Percentiles rank a stretch among this genome's conserved stretches.
phyloP scores from a whole-genome alignment of 768 basidiomycete genomes.

The Lactarius psammicola region DNA sequence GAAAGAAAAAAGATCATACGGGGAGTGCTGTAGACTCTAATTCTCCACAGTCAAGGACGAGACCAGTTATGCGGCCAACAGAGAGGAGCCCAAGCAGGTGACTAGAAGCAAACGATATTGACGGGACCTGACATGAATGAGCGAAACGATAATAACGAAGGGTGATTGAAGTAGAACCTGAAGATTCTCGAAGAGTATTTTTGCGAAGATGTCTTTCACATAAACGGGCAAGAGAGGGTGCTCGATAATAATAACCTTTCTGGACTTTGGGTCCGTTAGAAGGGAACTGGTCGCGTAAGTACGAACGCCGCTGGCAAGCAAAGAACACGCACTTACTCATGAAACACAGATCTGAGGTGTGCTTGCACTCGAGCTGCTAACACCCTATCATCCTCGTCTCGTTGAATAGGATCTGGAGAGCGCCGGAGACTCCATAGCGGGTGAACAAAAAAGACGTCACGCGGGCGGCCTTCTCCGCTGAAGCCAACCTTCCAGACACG shows the following conservation, averaged over 20 bases:
- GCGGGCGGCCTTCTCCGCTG: conserved; percentile 89
- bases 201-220: conserved; percentile 86
- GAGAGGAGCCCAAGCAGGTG: conserved; percentile 84
- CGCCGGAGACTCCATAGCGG: conserved; percentile 63
- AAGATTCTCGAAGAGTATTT: conserved; percentile 84
- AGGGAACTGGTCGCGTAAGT: conserved; percentile 59
- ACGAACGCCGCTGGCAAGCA: conserved; percentile 28
- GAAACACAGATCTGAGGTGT: conserved; percentile 74
- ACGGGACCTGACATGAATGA: conserved; percentile 65
- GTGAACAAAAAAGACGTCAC: conserved; percentile 73
- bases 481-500: conserved; percentile 97
- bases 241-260: conserved; percentile 92
- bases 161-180: conserved; percentile 50
- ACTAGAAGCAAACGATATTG: conserved; percentile 88
- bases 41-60: conserved; percentile 92
- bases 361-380: conserved; percentile 68
- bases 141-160: background rate
- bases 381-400: conserved; percentile 71
- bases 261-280: conserved; percentile 90
- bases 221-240: conserved; percentile 82
- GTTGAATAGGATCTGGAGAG: conserved; percentile 51
- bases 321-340: conserved; percentile 57
- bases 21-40: conserved; percentile 87
- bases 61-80: conserved; percentile 85
- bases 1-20: conserved; percentile 45